Evolutionary conservation across 164 flowering plant genomes (phyloP), one percentile per base, ranked within the genome.

Genomic region (Akebia trifoliata): DNA sequence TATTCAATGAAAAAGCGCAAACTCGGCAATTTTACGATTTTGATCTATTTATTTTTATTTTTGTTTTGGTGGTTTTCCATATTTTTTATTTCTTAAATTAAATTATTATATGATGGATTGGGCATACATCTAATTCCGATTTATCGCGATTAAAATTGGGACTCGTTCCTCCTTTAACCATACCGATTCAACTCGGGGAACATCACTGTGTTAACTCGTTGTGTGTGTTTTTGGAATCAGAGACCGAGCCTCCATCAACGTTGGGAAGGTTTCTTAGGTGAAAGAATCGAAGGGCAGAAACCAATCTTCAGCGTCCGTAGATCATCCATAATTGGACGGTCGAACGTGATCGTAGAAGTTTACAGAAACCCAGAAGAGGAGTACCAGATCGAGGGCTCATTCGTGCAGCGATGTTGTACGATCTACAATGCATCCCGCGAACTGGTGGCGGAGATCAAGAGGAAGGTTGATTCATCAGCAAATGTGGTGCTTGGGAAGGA

Each of bases 241-340:
- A 72, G 90, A 63, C 97, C 97, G 68, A 90, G 95, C 60, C 74
- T 90, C 31, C 97, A 87, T 46, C 82, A 84, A 7, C 59, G 97
- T 25, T 90, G 97, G 97, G 97, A 90, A 62, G 97, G 97, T 3
- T 87, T 61, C 53, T 1, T 67, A 20, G 95, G 95, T 11, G 95
- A 87, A 66, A 68, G 81, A 70, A 22, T 31, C 24, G 89, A 80
- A 4, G 91, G 94, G 1, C 74, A 81, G 66, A 84, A 80, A 46
- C 90, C 97, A 25, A 64, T 84, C 43, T 90, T 90, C 78, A 85
- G 94, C 71, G 91, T 87, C 30, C 58, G 74, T 46, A 69, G 95
- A 63, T 90, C 95, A 21, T 87, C 97, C 21, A 87, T 90, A 25
- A 85, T 90, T 64, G 95, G 97, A 64, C 75, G 86, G 72, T 83